These are phyloP conservation scores for Zygoascus meyerae DNA, from an alignment of 1,139 yeast genomes.

Conservation along the genomic window DNA sequence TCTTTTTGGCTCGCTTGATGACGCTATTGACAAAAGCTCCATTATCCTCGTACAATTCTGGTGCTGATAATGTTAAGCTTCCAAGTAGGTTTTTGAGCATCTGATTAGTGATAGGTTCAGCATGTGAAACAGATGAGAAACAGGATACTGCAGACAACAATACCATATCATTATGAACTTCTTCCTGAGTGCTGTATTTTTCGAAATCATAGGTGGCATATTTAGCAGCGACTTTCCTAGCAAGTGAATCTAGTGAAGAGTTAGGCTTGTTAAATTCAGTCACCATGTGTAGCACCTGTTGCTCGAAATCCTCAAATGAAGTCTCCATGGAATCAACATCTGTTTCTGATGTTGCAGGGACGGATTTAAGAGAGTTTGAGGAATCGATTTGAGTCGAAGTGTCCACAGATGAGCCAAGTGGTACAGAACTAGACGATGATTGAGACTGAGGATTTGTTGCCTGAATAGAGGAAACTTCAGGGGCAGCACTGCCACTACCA, in stretches of 20 bases:
- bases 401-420: too few species aligned
- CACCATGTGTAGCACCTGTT: constrained; percentile 4
- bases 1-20: constrained; percentile 5
- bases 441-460: too few species aligned
- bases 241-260: background rate
- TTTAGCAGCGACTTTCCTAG: background rate
- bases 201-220: background rate
- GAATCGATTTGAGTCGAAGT: too few species aligned
- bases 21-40: constrained; percentile 5
- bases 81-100: constrained; percentile 7
- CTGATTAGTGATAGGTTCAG: background rate
- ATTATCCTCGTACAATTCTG: constrained; percentile 3
- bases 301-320: background rate
- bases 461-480: too few species aligned
- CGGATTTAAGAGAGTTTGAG: too few species aligned
- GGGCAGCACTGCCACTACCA: too few species aligned
- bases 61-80: background rate
- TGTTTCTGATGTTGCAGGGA: too few species aligned
- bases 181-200: background rate
- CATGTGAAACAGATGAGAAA: background rate
- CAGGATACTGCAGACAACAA: constrained; percentile 8
- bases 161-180: constrained; percentile 3
- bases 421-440: too few species aligned
- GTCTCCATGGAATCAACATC: too few species aligned
- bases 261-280: background rate